Conservation (phyloP, 225 moss, liverwort and hornwort genomes). For the Asterella californica region DNA sequence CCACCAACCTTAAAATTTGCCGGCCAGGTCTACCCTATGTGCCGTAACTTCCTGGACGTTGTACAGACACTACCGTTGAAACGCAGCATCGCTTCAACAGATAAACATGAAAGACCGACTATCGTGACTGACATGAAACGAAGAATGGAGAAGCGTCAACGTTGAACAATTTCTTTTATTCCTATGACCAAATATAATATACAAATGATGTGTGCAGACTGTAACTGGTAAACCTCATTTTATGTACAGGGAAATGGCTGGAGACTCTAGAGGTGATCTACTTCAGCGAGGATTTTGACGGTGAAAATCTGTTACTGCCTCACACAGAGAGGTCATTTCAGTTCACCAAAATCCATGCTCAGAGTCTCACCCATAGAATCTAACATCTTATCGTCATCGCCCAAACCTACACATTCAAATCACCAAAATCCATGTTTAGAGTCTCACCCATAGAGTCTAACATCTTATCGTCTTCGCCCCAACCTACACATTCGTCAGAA, state of each 20-base stretch:
- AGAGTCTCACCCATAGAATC: slow-evolving; percentile 45
- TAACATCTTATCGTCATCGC: slow-evolving; percentile 52
- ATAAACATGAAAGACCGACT: too few relatives aligned
- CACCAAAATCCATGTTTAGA: slow-evolving; percentile 46
- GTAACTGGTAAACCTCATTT: slow-evolving; percentile 8
- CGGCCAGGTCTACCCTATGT: background rate
- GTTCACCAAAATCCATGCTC: slow-evolving; percentile 49
- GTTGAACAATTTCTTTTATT: slow-evolving; percentile 6
- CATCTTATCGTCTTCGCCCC: slow-evolving; percentile 43
- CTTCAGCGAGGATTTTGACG: background rate
- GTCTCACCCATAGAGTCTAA: slow-evolving; percentile 45
- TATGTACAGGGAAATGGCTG: slow-evolving; percentile 10
- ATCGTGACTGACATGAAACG: too few relatives aligned
- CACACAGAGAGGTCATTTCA: slow-evolving; percentile 29
- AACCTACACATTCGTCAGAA: slow-evolving; percentile 36
- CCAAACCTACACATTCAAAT: slow-evolving; percentile 52
- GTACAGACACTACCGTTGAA: too few relatives aligned
- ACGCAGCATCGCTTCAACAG: too few relatives aligned
- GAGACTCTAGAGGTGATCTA: background rate
- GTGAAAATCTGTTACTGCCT: slow-evolving; percentile 2
- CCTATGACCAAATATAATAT: slow-evolving; percentile 4
- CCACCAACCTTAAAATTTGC: background rate
- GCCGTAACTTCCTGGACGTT: too few relatives aligned
- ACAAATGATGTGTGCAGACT: slow-evolving; percentile 8
- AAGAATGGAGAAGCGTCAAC: too few relatives aligned